Evolutionary conservation across 225 moss, liverwort and hornwort species (phyloP).

Genomic region (Climacium dendroides): DNA sequence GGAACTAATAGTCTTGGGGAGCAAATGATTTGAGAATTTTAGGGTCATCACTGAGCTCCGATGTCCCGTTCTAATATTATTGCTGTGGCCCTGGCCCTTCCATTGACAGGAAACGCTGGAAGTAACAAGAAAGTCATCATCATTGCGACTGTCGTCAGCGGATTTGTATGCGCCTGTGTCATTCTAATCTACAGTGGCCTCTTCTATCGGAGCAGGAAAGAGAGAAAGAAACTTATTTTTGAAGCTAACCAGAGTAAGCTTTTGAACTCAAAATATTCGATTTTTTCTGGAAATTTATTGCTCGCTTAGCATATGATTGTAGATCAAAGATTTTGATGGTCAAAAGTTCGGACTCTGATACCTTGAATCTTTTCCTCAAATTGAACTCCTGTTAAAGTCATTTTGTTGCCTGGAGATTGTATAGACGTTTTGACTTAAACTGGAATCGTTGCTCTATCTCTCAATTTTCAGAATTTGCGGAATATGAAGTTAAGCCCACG

Average conservation of each 20-base stretch:
- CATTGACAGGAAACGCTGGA: not conserved
- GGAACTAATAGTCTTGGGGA: not conserved
- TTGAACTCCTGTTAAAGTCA: not conserved
- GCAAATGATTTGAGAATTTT: not conserved
- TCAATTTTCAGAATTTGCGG: constrained; percentile 23
- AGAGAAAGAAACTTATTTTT: not conserved
- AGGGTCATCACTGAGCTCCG: not conserved
- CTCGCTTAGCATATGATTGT: not conserved
- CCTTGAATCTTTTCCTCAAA: not conserved
- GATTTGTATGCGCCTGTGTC: constrained; percentile 5
- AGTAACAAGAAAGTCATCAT: constrained; percentile 19
- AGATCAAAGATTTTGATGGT: not conserved
- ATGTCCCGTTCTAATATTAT: not conserved
- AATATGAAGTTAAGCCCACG: constrained; percentile 44
- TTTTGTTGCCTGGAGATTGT: not conserved
- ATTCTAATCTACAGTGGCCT: constrained; percentile 2
- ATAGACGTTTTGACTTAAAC: not conserved
- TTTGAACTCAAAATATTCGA: not conserved
- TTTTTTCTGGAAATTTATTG: not conserved
- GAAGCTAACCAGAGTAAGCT: constrained; percentile 33
- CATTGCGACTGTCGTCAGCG: constrained; percentile 13
- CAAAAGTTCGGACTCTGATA: not conserved
- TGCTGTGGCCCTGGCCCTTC: not conserved
- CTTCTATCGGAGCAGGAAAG: constrained; percentile 10
- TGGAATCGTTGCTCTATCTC: not conserved